Base-by-base conservation (phyloP, 176 grass and related monocot genomes). In the Chloris gayana region DNA sequence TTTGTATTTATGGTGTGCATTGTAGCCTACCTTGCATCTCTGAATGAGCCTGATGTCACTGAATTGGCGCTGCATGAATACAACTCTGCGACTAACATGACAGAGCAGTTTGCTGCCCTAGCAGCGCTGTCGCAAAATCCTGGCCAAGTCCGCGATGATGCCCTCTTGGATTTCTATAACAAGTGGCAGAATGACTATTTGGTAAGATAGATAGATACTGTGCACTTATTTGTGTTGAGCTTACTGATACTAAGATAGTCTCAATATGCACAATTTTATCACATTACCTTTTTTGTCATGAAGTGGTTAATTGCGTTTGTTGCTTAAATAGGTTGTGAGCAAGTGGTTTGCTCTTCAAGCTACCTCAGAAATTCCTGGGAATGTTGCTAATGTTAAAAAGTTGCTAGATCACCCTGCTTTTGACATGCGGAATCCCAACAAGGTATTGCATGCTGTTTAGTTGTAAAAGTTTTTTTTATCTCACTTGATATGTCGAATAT, bases 281-380 rank as follows among this genome's bases (percentile, higher is more conserved):
- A 14, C 19, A 5, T 9, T 35, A 26, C 25, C 61, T 44, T 54
- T 47, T 22, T 21, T 8, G 22, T 54, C 45, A 18, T 50, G 75
- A 86, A 54, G 30, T 71, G 14, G 17, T 47, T 49, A 50, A 45
- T 58, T 80, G 65, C 64, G 50, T 71, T 61, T 82, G 18, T 67
- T 80, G 34, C 32, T 84, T n/a, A 18, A 38, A 71, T 86, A 99
- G 96, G 96, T 95, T 89, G 88, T 99, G 53, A 99, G 94, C 86
- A 95, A 99, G 86, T 99, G 96, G 92, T 95, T 99, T 93, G 86
- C 96, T 76, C 92, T 99, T 71, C 96, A 99, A 93, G 92, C 96
- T 68, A 91, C 87, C 64, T 99, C 96, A 14, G 96, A 99, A 42
- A 85, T 94, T 81, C 96, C 90, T 69, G 92, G 90, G 69, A 99